Percentiles rank a stretch among this genome's conserved stretches.
phyloP scores from a whole-genome alignment of 2,329 filamentous ascomycete genomes.

The Biscogniauxia mediterranea region DNA sequence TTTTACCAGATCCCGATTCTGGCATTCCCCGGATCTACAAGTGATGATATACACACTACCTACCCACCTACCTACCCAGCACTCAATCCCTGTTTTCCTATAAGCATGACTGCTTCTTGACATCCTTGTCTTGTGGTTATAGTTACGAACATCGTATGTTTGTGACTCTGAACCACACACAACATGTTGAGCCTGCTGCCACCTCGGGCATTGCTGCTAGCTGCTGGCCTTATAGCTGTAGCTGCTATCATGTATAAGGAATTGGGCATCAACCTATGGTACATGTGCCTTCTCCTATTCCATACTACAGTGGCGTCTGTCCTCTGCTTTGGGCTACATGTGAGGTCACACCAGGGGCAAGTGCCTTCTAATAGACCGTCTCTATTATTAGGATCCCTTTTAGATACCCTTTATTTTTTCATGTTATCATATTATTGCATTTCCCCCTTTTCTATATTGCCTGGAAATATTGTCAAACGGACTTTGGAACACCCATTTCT shows the following conservation, averaged over 20 bases:
- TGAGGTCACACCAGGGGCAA: neutral
- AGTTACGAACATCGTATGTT: neutral
- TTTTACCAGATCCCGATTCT: constrained; percentile 4
- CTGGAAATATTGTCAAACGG: too few species aligned
- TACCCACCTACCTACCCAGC: too few species aligned
- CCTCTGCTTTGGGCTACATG: neutral
- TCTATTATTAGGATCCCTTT: too few species aligned
- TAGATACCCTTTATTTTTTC: too few species aligned
- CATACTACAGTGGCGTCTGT: neutral
- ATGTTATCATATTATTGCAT: too few species aligned
- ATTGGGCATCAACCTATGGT: constrained; percentile 18
- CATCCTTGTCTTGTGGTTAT: constrained; percentile 9
- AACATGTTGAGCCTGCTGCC: constrained; percentile 20
- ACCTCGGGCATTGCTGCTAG: constrained; percentile 15
- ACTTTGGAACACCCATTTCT: too few species aligned
- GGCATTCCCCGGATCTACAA: constrained; percentile 21
- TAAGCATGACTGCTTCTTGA: constrained; percentile 3
- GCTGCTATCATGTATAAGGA: constrained; percentile 16
- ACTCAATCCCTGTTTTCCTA: constrained; percentile 1
- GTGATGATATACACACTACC: neutral
- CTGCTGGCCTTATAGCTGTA: constrained; percentile 21
- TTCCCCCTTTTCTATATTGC: too few species aligned
- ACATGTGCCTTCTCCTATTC: constrained; percentile 18
- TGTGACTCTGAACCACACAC: neutral
- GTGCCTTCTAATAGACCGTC: too few species aligned